Base-by-base conservation (phyloP, 2,329 filamentous ascomycete genomes). In the Fusarium torulosum region DNA sequence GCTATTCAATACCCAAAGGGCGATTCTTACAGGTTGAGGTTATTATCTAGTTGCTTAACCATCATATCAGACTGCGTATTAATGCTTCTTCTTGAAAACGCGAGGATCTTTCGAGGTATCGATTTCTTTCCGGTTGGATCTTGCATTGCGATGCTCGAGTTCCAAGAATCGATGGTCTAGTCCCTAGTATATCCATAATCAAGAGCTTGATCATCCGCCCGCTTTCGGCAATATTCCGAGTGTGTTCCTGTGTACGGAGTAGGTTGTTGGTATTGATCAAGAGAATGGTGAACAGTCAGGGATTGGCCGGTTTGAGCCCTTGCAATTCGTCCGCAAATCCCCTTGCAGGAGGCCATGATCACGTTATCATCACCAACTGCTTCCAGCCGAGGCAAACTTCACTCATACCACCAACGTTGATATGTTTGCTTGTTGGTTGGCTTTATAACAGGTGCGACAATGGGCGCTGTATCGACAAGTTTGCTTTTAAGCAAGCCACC, bases 341-440 rank as follows among this genome's bases (percentile, higher is more conserved):
- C 58, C 62, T 68, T 70, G 65, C 71, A 72, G 71, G 43, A 59
- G 60, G 52, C 40, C 17, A 14, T 55, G 38, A 59, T 73, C 71
- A 73, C 71, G 71, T 73, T 73, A 73, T 63, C 53, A 37, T n/a
- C n/a, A 38, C 52, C 31, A 37, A 38, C 58, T 71, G 53, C 27
- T 52, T 45, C 40, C 50, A 50, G 21, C 42, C 54, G 53, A 56
- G 49, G 41, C 54, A 56, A 51, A 54, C 42, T 40, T 20, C 29
- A 37, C 45, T 40, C 20, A 40, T 43, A 46, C 43, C 58, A 31
- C 31, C 46, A 54, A 38, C 53, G 35, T 40, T 33, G 40, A 38
- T 33, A 35, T 65, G 59, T 56, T 68, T 70, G 59, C 37, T 53
- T 63, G 57, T 56, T 69, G 62, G 51, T 56, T 44, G 43, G 50